Evolutionary conservation across 257 asterid genomes (phyloP), one percentile per base, ranked within the genome.

Genomic region (Nyctanthes arbortristis): DNA sequence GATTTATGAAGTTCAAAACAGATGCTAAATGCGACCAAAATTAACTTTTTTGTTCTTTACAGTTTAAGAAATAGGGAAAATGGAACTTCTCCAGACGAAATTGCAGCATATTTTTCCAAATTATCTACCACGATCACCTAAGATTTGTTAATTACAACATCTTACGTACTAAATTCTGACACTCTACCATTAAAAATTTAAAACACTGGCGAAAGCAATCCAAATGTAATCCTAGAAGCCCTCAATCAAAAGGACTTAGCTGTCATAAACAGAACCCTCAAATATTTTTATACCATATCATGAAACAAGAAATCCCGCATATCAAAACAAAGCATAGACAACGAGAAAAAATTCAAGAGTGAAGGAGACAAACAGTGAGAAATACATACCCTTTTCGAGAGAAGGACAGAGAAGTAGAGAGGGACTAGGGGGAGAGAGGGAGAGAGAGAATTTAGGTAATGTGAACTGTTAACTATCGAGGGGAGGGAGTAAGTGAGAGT

Each of bases 321-420:
- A 18, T 67, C 16, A 43, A 36, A 20, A 32, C 39, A 36, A 63
- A 59, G 40, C 47, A 37, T 5, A 10, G 32, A 59, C 25, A 40
- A 61, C 9, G 13, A 40, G 33, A 70, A 37, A 12, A 59, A 54
- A 35, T 10, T 63, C 8, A 31, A 49, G 20, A 39, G 40, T 55
- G 56, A 62, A 34, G 35, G 16, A 18, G 14, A 63, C 27, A 58
- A 30, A 43, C 25, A 69, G 27, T 61, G 69, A 45, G 71, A 43
- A 49, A 40, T 66, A 76, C 80, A 61, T 25, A 76, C 85, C 78
- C 66, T 47, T 32, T 3, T 22, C 7, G 3, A 2, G 30, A 52
- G 57, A 63, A 2, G n/a, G 24, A 24, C 16, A 20, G 16, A 20
- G 61, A 35, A 24, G 40, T 2, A 34, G 70, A 68, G 66, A 61